phyloP scores from a whole-genome alignment of 2,329 filamentous ascomycete genomes.

The Ophiostoma sp. region DNA sequence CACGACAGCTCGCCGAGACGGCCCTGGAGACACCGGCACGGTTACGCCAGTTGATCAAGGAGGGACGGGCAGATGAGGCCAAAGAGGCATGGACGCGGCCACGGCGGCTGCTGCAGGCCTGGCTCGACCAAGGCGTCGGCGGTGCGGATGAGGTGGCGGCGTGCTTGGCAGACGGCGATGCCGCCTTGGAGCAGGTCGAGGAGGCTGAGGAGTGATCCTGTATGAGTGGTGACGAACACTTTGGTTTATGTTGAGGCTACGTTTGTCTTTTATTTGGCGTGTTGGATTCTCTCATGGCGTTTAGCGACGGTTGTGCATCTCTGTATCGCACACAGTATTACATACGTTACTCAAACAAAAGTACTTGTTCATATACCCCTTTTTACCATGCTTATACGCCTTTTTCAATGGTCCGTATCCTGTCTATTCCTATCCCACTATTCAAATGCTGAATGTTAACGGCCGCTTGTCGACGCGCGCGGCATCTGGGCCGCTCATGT shows the following conservation, averaged over 20 bases:
- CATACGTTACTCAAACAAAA: no score
- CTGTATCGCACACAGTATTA: not conserved
- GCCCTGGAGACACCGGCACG: slow-evolving; percentile 57
- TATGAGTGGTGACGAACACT: no score
- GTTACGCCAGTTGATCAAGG: slow-evolving; percentile 51
- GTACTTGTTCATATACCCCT: not conserved
- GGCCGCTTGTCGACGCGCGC: not conserved
- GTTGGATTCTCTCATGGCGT: not conserved
- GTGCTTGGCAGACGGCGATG: slow-evolving; percentile 52
- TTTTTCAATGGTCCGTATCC: no score
- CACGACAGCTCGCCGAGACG: slow-evolving; percentile 55
- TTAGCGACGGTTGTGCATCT: not conserved
- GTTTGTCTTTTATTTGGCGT: not conserved
- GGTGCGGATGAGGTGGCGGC: slow-evolving; percentile 47
- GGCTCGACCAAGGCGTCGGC: slow-evolving; percentile 51
- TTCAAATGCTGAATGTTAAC: slow-evolving; percentile 1
- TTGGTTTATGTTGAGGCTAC: not conserved
- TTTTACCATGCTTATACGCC: not conserved
- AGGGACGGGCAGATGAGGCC: slow-evolving; percentile 58
- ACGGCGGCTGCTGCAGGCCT: slow-evolving; percentile 45
- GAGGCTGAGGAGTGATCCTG: not conserved
- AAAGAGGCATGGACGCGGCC: slow-evolving; percentile 52
- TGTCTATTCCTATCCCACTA: not conserved
- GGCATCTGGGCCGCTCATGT: slow-evolving; percentile 29
- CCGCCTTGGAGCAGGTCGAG: slow-evolving; percentile 31